Percentiles rank a stretch among this genome's conserved stretches.
phyloP scores from a whole-genome alignment of 768 basidiomycete species.

The Boletus insuetus region DNA sequence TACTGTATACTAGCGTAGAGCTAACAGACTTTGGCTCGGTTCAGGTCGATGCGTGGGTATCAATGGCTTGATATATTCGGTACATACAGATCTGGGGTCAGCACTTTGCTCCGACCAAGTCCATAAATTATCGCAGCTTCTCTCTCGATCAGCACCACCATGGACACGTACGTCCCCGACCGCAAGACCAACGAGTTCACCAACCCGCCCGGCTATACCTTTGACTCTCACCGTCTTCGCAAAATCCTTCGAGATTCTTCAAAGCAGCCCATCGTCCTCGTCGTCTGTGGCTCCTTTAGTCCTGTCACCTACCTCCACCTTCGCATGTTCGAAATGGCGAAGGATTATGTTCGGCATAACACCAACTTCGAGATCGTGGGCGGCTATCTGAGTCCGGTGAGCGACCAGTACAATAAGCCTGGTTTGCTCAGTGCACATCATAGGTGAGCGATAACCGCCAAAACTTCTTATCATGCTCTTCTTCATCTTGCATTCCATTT shows the following conservation, averaged over 20 bases:
- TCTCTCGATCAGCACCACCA: slow-evolving; percentile 17
- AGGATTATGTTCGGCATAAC: slow-evolving; percentile 90
- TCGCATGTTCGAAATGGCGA: slow-evolving; percentile 99
- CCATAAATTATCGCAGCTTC: slow-evolving; percentile 3
- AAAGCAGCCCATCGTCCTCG: slow-evolving; percentile 87
- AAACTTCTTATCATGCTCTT: neutral
- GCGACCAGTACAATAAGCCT: slow-evolving; percentile 94
- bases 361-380: slow-evolving; percentile 92
- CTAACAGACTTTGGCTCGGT: neutral
- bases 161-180: slow-evolving; percentile 22
- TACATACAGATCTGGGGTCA: no score
- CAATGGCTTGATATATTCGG: slow-evolving; percentile 13
- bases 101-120: slow-evolving; percentile 2
- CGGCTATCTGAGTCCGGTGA: slow-evolving; percentile 95
- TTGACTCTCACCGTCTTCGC: slow-evolving; percentile 63
- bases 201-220: slow-evolving; percentile 63
- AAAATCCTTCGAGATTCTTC: slow-evolving; percentile 54
- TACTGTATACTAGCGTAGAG: slow-evolving; percentile 17
- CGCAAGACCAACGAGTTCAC: slow-evolving; percentile 43
- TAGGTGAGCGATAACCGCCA: slow-evolving; percentile 56
- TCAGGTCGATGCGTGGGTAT: slow-evolving; percentile 17
- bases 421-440: slow-evolving; percentile 86
- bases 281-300: slow-evolving; percentile 97
- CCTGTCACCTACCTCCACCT: slow-evolving; percentile 97
- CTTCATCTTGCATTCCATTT: neutral